Evolutionary conservation across 371 early-diverging fungal genomes (phyloP).

Genomic region (Smittium culicis): DNA sequence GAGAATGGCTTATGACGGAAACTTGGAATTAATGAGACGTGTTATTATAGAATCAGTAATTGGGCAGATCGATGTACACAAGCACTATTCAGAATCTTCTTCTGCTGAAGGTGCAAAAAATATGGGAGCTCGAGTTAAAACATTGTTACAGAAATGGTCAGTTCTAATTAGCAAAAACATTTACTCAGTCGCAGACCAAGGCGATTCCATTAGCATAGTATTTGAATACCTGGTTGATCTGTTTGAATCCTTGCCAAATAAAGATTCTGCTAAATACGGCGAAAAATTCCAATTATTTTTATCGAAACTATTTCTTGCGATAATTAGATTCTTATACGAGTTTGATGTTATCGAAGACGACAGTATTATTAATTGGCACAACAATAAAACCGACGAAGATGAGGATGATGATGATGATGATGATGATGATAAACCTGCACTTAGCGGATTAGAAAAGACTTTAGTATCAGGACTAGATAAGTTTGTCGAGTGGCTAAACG

Average conservation of each 20-base stretch:
- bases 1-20: conserved; percentile 77
- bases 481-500: conserved; percentile 14
- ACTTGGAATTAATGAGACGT: conserved; percentile 61
- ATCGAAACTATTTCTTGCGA: conserved; percentile 41
- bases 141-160: conserved; percentile 51
- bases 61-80: conserved; percentile 38
- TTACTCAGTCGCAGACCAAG: conserved; percentile 58
- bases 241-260: too few species aligned
- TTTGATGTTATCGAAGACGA: conserved; percentile 74
- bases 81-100: conserved; percentile 20
- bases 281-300: conserved; percentile 23
- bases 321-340: conserved; percentile 59
- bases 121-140: conserved; percentile 19
- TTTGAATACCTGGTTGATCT: conserved; percentile 36
- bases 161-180: conserved; percentile 49
- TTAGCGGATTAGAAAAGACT: conserved; percentile 13
- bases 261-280: too few species aligned
- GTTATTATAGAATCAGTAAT: conserved; percentile 51
- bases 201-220: conserved; percentile 49
- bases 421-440: conserved; percentile 34
- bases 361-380: conserved; percentile 58
- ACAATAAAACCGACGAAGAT: conserved; percentile 5
- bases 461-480: conserved; percentile 60
- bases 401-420: conserved; percentile 36
- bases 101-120: conserved; percentile 14